Conservation (phyloP, 352 stramenopile genomes). For the Phytophthora agathidicida region DNA sequence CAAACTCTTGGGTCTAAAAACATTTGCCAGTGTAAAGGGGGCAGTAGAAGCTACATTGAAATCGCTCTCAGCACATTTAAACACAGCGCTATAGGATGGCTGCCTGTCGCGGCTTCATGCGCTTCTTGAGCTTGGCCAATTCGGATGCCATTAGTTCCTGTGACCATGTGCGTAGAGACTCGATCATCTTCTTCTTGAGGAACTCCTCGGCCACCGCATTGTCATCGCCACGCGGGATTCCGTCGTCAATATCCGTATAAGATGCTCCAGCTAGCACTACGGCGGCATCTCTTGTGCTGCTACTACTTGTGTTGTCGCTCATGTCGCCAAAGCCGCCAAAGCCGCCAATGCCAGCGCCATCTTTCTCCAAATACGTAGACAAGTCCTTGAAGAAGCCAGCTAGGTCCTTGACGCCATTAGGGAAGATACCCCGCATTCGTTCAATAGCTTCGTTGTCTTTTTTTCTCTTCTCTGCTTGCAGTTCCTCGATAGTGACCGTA, state of each 20-base stretch:
- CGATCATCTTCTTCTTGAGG: conserved; percentile 82
- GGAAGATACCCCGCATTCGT: conserved; percentile 70
- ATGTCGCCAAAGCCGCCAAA: conserved; percentile 32
- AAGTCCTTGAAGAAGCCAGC: conserved; percentile 79
- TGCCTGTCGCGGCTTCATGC: conserved; percentile 64
- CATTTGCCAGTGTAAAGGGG: not conserved
- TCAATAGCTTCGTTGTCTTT: conserved; percentile 79
- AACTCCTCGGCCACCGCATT: conserved; percentile 56
- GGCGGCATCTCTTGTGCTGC: conserved; percentile 21
- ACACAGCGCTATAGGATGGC: conserved; percentile 48
- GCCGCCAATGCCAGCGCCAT: conserved; percentile 30
- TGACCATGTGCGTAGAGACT: conserved; percentile 68
- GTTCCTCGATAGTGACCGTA: conserved; percentile 53
- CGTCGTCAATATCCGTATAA: conserved; percentile 49
- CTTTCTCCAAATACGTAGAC: conserved; percentile 73
- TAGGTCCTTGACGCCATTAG: conserved; percentile 77
- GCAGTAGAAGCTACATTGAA: conserved; percentile 12
- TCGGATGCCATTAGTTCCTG: conserved; percentile 77
- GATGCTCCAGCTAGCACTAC: conserved; percentile 21
- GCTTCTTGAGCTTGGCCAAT: conserved; percentile 72
- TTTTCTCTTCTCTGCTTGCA: conserved; percentile 65
- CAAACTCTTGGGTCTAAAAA: conserved; percentile 2
- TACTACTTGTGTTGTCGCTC: conserved; percentile 20
- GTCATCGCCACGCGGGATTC: conserved; percentile 33
- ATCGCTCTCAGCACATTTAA: not conserved